Conservation (phyloP, 805 yeast genomes). For the Ascoidea asiatica region DNA sequence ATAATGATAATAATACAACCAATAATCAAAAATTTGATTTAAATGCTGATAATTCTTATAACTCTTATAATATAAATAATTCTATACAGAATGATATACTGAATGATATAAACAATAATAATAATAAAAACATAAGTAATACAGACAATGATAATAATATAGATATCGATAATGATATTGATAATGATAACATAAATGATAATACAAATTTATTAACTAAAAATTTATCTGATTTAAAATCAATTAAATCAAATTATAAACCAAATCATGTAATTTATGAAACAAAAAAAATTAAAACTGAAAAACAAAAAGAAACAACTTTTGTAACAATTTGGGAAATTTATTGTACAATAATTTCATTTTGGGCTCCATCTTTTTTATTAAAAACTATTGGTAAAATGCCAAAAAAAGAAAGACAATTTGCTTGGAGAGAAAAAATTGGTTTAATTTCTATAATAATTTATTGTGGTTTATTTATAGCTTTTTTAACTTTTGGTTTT, state of each 20-base stretch:
- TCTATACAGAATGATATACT: too few species aligned
- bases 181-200: slow-evolving; percentile 5
- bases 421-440: slow-evolving; percentile 96
- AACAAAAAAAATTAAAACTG: slow-evolving; percentile 8
- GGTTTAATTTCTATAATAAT: slow-evolving; percentile 69
- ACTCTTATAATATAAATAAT: too few species aligned
- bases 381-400: slow-evolving; percentile 56
- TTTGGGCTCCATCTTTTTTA: slow-evolving; percentile 82
- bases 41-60: neutral
- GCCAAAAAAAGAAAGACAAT: slow-evolving; percentile 66
- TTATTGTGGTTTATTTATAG: slow-evolving; percentile 63
- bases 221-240: neutral
- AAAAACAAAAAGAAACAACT: slow-evolving; percentile 2
- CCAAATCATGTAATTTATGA: neutral
- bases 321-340: slow-evolving; percentile 51
- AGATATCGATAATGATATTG: neutral
- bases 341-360: slow-evolving; percentile 71
- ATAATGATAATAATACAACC: neutral
- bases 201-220: slow-evolving; percentile 4
- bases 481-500: slow-evolving; percentile 82
- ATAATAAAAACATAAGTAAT: slow-evolving; percentile 12
- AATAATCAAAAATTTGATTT: neutral
- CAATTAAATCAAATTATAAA: slow-evolving; percentile 4
- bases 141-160: neutral
- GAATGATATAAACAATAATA: slow-evolving; percentile 47